Evolutionary conservation across 768 basidiomycete species (phyloP), one percentile per base, ranked within the genome.

Genomic region (Boletus vermiculosoides): DNA sequence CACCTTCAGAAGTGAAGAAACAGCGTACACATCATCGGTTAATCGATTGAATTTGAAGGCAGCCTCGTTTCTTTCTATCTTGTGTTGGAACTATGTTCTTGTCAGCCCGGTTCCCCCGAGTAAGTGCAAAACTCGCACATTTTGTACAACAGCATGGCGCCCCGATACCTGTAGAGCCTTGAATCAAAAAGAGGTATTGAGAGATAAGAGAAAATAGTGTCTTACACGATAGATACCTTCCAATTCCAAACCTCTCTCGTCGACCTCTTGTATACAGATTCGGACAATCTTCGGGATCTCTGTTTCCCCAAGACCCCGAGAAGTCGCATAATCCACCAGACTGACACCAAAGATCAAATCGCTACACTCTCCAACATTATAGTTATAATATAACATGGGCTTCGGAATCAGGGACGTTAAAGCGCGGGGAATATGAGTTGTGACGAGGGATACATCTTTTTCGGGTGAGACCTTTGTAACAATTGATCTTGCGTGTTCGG

Each of bases 261-360:
- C 92, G 30, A 97, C 82, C 63, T 94, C 93, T 55, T 82, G 77
- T 50, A 94, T 85, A 70, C 92, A 94, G 39, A 93, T 83, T 55
- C 78, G 78, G 15, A 96, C 76, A 50, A 95, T 89, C 71, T 85
- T 89, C 0, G 94, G 94, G 33, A 90, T 77, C 10, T 87, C 83
- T 12, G 83, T 84, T 58, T 94, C 92, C 18, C 73, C 76, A 18
- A 92, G 74, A 42, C 83, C 83, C 59, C 92, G 83, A 10, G 90
- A 81, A 39, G 88, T 92, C 16, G 94, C 91, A 66, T 97, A 96
- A 66, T 95, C 94, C 40, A 88, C 86, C 55, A 97, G 74, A 62
- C 83, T 87, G 61, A 95, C 85, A 23, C 94, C 94, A 67, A 96
- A 97, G 34, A 95, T 90, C 25, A 97, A 73, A 71, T 95, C 93